A percentile compares a stretch with the other conserved stretches of the same genome.
phyloP scores from a whole-genome alignment of 192 early-diverging fungal species.

The Paraglomus brasilianum region DNA sequence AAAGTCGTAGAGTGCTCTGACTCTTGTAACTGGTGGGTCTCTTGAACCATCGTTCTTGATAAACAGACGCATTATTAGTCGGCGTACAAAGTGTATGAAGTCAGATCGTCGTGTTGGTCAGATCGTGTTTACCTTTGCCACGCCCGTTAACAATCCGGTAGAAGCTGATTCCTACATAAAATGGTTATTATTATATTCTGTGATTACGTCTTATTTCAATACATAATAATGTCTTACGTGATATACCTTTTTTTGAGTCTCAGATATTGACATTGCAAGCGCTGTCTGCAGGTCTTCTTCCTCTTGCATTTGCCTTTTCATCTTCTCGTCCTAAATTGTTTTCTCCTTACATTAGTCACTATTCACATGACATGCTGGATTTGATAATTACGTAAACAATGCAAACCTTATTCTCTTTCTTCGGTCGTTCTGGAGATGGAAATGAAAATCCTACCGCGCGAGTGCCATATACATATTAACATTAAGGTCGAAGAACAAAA shows the following conservation, averaged over 20 bases:
- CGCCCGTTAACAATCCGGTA: neutral
- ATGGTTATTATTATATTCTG: too few species aligned
- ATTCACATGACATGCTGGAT: neutral
- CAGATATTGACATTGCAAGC: slow-evolving; percentile 84
- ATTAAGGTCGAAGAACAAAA: neutral
- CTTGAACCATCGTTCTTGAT: slow-evolving; percentile 30
- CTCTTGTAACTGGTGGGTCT: slow-evolving; percentile 66
- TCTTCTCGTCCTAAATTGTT: slow-evolving; percentile 30
- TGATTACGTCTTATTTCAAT: too few species aligned
- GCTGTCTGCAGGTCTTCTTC: slow-evolving; percentile 94
- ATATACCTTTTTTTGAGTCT: neutral
- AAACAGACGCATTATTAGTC: slow-evolving; percentile 16
- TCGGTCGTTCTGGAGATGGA: slow-evolving; percentile 78
- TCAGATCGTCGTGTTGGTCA: neutral
- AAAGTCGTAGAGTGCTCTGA: slow-evolving; percentile 94
- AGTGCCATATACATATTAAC: too few species aligned
- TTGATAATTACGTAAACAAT: too few species aligned
- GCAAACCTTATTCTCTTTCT: slow-evolving; percentile 53
- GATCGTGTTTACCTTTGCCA: neutral
- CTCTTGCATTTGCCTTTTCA: slow-evolving; percentile 79
- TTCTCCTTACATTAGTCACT: neutral
- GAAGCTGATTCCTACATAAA: neutral
- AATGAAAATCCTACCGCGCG: slow-evolving; percentile 53
- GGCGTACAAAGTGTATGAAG: neutral
- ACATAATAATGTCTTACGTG: too few species aligned